These are phyloP conservation scores for Tuber borchii DNA, from an alignment of 495 filamentous ascomycete genomes.

Conservation along the genomic window DNA sequence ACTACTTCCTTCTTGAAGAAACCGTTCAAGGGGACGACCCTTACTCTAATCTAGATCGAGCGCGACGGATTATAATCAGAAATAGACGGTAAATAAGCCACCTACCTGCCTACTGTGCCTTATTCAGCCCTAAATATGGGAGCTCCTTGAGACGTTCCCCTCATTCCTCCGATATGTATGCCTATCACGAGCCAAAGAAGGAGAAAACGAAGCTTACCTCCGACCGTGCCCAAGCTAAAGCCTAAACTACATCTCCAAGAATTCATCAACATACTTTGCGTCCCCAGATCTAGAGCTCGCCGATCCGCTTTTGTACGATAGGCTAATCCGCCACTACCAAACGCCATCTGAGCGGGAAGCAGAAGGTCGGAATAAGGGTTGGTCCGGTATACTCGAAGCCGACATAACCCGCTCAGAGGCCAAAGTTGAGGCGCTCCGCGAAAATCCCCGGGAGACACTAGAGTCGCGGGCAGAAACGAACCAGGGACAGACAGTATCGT, in stretches of 20 bases:
- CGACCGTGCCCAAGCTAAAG: slow-evolving; percentile 10
- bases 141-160: neutral
- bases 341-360: slow-evolving; percentile 63
- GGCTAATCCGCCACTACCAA: slow-evolving; percentile 67
- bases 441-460: slow-evolving; percentile 52
- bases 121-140: slow-evolving; percentile 1
- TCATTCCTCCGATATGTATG: neutral
- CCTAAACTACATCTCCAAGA: slow-evolving; percentile 32
- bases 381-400: slow-evolving; percentile 62
- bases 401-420: slow-evolving; percentile 65
- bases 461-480: slow-evolving; percentile 31
- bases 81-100: slow-evolving; percentile 32
- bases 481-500: slow-evolving; percentile 49
- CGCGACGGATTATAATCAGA: slow-evolving; percentile 22
- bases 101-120: neutral
- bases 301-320: slow-evolving; percentile 72
- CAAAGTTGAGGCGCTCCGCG: slow-evolving; percentile 57
- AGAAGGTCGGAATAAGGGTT: slow-evolving; percentile 63
- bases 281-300: slow-evolving; percentile 40
- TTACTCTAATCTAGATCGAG: slow-evolving; percentile 13
- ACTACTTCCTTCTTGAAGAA: slow-evolving; percentile 16
- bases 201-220: neutral
- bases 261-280: slow-evolving; percentile 29
- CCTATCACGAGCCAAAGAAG: neutral
- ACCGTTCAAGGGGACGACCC: slow-evolving; percentile 6